Base-by-base conservation (phyloP, 140 eudicot genomes). In the Erigeron philadelphicus region DNA sequence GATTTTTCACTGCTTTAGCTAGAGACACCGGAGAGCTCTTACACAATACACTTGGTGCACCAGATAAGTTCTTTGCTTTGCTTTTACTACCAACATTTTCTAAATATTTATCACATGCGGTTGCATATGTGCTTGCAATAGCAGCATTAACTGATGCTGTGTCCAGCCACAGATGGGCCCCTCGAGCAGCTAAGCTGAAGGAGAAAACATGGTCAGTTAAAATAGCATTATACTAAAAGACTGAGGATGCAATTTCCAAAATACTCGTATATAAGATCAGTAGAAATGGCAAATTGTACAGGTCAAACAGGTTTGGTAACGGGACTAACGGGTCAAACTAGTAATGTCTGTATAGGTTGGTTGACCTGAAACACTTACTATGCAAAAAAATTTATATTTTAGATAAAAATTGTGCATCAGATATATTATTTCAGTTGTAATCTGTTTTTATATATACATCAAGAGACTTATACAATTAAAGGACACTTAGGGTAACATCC, bases 121-220 rank as follows among this genome's bases (percentile, higher is more conserved):
- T 57, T 55, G 79, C 80, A 69, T 84, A 92, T 31, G 96, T 78
- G 69, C 79, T 83, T 8, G 70, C 86, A 45, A 92, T 86, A 70
- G 98, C 98, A 64, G 95, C 96, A 75, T 90, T 92, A 71, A 86
- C 85, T n/a, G 92, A 78, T 78, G 96, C 72, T 13, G 92, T 68
- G 78, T 92, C 98, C 81, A 92, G 54, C 96, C 95, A 86, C 70
- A 92, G 90, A 74, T 84, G 82, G 19, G 95, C 87, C 53, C 89
- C 91, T 79, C 82, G 68, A 53, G 77, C 86, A 72, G 98, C 98
- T 81, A 92, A 84, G 68, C 98, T 92, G 88, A 77, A 80, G 61
- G 16, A 64, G 11, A 15, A 21, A 55, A 23, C 64, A 44, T 15
- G 60, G 25, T 57, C 69, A 47, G 44, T 57, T 25, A 53, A 44